These are phyloP conservation scores for Diplodia mutila DNA, from an alignment of 2,329 filamentous ascomycete species.

Conservation along the genomic window DNA sequence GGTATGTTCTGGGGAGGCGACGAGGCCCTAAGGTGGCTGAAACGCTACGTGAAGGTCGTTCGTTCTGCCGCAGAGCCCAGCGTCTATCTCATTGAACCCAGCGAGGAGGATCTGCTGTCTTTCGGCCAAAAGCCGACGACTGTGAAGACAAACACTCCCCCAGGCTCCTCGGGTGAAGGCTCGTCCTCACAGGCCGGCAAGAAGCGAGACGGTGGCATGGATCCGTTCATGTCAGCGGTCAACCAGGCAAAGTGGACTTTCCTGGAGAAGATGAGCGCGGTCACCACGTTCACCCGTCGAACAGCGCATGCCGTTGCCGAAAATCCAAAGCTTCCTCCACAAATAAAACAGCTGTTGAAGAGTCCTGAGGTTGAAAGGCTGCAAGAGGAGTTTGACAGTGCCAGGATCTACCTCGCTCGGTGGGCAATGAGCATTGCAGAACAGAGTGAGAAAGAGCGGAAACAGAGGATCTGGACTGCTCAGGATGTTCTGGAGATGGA, in stretches of 20 bases:
- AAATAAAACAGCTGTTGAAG: constrained; percentile 79
- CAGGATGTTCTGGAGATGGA: constrained; percentile 92
- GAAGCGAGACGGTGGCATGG: constrained; percentile 72
- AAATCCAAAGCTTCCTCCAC: constrained; percentile 86
- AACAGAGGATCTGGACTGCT: constrained; percentile 88
- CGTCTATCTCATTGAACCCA: constrained; percentile 88
- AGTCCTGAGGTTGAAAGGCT: constrained; percentile 94
- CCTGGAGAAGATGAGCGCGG: constrained; percentile 94
- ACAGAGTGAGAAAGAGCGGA: constrained; percentile 86
- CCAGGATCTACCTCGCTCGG: constrained; percentile 86
- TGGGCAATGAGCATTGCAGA: constrained; percentile 99
- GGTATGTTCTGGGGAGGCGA: constrained; percentile 98
- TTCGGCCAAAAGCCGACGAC: constrained; percentile 70
- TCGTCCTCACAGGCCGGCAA: constrained; percentile 31
- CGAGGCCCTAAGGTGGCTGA: constrained; percentile 89
- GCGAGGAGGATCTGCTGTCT: constrained; percentile 77
- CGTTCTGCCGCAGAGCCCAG: constrained; percentile 84
- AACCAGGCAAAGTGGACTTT: constrained; percentile 97
- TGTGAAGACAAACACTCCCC: constrained; percentile 36
- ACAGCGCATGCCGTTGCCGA: constrained; percentile 92
- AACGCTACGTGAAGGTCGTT: constrained; percentile 80
- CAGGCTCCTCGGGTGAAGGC: constrained; percentile 31
- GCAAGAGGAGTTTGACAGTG: constrained; percentile 97
- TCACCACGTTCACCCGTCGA: constrained; percentile 91
- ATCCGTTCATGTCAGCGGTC: constrained; percentile 88